Base-by-base conservation (phyloP, 2,329 filamentous ascomycete species). In the Macroventuria anomochaeta region DNA sequence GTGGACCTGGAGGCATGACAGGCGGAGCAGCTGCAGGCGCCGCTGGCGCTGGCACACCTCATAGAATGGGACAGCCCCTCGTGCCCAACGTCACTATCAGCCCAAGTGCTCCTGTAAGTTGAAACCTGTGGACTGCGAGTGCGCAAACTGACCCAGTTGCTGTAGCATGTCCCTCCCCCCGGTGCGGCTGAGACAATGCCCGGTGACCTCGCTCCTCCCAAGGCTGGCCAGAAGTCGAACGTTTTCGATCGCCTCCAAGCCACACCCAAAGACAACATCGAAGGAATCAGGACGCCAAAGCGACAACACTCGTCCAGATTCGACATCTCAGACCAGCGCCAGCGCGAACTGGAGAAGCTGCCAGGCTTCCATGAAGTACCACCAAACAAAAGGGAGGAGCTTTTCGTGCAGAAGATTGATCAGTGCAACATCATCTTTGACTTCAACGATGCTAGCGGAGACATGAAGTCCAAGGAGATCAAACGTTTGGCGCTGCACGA, bases 381-480 rank as follows among this genome's bases (percentile, higher is more conserved):
- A 10, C 95, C 95, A 13, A 96, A 96, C 73, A 87, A 93, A 59
- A 87, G 95, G 58, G 93, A 97, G 77, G 93, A 97, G 67, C 85
- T 99, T 15, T 99, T 99, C 78, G 97, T 99, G 93, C 93, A 97
- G 74, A 99, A 99, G 83, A 95, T 99, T 66, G 95, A 97, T 70
- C 95, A 99, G 76, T 99, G 95, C 81, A 99, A 99, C 74, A 96
- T 99, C 80, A 99, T 99, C 69, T 99, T 99, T 73, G 95, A 99
- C 79, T 99, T 99, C 80, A 99, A 97, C 74, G 95, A 99, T 76
- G 91, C 93, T 41, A 96, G 91, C 62, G 93, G 89, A 64, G 95
- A 99, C 74, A 97, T 99, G 93, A 99, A 99, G 77, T 96, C 93
- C 40, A 99, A 99, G 80, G 95, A 99, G 78, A 97, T 99, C 83